Conservation (phyloP, 2,329 filamentous ascomycete species). For the Phyllosticta citrichinensis region DNA sequence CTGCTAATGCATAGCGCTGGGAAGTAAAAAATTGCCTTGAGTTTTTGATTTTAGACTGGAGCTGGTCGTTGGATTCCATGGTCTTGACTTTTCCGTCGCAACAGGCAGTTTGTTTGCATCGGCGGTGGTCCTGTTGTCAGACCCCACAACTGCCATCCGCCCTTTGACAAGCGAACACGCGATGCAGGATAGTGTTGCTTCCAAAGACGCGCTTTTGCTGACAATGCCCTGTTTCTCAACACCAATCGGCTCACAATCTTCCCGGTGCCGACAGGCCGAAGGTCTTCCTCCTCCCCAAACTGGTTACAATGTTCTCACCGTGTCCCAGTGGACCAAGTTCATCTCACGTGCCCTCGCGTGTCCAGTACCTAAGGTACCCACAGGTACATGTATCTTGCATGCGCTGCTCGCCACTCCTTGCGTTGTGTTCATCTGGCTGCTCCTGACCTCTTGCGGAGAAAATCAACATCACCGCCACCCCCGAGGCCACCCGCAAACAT, state of each 20-base stretch:
- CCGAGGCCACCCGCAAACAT: background rate
- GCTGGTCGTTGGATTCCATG: no score
- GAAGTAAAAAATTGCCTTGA: background rate
- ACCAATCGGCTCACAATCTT: no score
- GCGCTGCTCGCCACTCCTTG: background rate
- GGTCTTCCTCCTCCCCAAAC: background rate
- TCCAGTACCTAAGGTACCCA: background rate
- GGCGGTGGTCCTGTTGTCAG: background rate
- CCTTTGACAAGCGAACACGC: background rate
- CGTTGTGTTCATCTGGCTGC: background rate
- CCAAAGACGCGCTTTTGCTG: background rate
- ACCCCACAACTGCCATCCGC: background rate
- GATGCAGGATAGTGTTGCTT: background rate
- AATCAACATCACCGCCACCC: background rate
- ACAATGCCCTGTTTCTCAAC: background rate
- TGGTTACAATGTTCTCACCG: background rate
- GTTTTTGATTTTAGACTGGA: background rate
- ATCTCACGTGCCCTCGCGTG: background rate
- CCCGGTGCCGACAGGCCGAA: no score
- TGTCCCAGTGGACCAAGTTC: background rate
- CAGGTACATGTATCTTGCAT: background rate
- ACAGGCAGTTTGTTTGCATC: background rate
- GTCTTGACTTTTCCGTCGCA: background rate
- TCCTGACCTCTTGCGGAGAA: background rate
- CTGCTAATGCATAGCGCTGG: background rate